These are phyloP conservation scores for Syncephalastrum sp. DNA, from an alignment of 371 early-diverging fungal genomes.

Conservation along the genomic window DNA sequence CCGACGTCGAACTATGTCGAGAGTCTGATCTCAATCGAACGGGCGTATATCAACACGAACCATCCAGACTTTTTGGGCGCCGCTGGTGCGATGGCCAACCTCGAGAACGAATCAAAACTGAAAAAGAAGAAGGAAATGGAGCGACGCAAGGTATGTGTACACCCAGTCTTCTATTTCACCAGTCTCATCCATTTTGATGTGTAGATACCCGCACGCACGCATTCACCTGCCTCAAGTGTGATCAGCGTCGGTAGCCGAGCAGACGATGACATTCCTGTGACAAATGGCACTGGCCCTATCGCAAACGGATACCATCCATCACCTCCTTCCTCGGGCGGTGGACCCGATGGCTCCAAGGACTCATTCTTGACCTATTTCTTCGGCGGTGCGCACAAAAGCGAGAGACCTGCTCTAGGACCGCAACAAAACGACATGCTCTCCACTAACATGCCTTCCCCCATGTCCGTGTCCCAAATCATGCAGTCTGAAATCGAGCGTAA, in stretches of 20 bases:
- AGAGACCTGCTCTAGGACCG: conserved; percentile 41
- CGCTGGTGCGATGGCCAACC: conserved; percentile 72
- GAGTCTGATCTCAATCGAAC: conserved; percentile 86
- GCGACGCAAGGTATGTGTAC: conserved; percentile 15
- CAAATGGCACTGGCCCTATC: neutral
- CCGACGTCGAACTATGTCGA: conserved; percentile 81
- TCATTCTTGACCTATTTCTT: conserved; percentile 80
- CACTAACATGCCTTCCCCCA: conserved; percentile 30
- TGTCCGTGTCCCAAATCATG: conserved; percentile 46
- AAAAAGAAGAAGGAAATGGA: conserved; percentile 41
- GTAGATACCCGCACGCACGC: conserved; percentile 8
- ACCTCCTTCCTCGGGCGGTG: neutral
- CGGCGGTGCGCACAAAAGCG: conserved; percentile 56
- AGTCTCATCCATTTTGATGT: neutral
- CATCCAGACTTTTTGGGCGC: conserved; percentile 92
- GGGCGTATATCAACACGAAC: conserved; percentile 92
- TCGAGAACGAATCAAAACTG: conserved; percentile 54
- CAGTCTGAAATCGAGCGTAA: conserved; percentile 44
- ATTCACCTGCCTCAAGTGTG: conserved; percentile 14
- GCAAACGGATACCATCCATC: conserved; percentile 13
- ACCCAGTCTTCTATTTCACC: neutral
- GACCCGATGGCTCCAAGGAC: conserved; percentile 32
- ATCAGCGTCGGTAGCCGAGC: conserved; percentile 11
- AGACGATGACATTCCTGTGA: conserved; percentile 1
- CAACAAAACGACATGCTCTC: conserved; percentile 33